A percentile compares a stretch with the other conserved stretches of the same genome.
Conservation (phyloP, 2,329 filamentous ascomycete species). For the Fusarium sulawesiense region DNA sequence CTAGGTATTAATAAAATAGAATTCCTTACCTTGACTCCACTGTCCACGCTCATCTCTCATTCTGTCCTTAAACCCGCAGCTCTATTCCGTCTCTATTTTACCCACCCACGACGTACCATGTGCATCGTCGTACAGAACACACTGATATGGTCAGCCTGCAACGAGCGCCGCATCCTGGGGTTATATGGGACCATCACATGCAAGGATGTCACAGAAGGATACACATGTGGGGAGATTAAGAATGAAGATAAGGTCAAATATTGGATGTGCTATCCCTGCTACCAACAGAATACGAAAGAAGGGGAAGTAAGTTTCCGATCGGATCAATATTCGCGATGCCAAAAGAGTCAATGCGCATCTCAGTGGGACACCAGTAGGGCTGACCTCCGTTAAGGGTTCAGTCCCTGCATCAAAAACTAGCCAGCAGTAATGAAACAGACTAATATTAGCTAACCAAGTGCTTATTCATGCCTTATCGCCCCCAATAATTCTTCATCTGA, state of each 20-base stretch:
- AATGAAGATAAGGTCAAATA: not conserved
- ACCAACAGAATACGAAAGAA: not conserved
- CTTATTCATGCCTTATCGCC: not conserved
- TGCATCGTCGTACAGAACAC: not conserved
- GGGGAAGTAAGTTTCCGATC: not conserved
- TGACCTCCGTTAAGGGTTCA: not conserved
- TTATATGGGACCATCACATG: not conserved
- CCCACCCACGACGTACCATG: not conserved
- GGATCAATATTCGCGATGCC: not conserved
- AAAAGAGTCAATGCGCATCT: not conserved
- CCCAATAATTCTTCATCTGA: not conserved
- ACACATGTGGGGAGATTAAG: not conserved
- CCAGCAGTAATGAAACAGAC: not conserved
- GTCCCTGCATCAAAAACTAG: not conserved
- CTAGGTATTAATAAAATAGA: not conserved
- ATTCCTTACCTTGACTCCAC: too few species aligned
- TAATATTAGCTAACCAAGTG: not conserved
- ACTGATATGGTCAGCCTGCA: not conserved
- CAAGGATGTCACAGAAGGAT: not conserved
- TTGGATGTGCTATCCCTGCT: not conserved
- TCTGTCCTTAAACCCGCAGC: too few species aligned
- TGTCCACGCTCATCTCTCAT: too few species aligned
- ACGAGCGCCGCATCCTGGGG: fast-evolving
- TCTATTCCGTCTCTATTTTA: too few species aligned
- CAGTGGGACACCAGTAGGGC: not conserved